phyloP scores from a whole-genome alignment of 2,329 filamentous ascomycete genomes.

The Pseudogymnoascus sp. region DNA sequence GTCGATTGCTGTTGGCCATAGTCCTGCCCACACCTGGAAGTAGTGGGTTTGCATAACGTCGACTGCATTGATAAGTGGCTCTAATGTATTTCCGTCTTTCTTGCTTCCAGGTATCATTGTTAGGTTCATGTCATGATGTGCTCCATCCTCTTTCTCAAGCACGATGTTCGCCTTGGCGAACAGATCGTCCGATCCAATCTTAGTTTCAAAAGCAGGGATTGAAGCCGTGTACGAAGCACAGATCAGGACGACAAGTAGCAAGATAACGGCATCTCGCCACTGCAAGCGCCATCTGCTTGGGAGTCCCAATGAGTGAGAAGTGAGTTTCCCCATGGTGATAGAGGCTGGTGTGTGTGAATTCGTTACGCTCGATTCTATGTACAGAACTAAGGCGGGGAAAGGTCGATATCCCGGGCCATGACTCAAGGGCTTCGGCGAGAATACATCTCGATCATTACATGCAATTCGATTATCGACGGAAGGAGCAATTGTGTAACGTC shows the following conservation, averaged over 20 bases:
- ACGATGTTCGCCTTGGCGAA: background rate
- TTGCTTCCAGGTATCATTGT: constrained; percentile 13
- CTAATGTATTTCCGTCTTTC: constrained; percentile 13
- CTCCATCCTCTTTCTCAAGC: background rate
- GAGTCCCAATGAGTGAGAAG: background rate
- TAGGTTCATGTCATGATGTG: background rate
- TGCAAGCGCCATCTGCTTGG: background rate
- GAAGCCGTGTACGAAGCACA: background rate
- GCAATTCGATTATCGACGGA: background rate
- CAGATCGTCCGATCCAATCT: constrained; percentile 1
- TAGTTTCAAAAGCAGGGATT: background rate
- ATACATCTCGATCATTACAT: background rate
- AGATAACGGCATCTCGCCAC: background rate
- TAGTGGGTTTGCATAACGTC: constrained; percentile 70
- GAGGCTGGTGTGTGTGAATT: background rate
- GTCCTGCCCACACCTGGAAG: constrained; percentile 70
- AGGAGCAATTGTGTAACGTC: background rate
- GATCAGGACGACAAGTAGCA: background rate
- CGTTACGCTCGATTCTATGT: background rate
- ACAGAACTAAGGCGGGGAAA: background rate
- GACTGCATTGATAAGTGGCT: constrained; percentile 49
- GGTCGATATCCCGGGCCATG: background rate
- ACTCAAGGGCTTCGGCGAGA: background rate
- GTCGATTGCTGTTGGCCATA: constrained; percentile 81
- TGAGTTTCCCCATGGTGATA: background rate